These are phyloP conservation scores for Aspergillus piperis DNA, from an alignment of 2,329 filamentous ascomycete species.

Conservation along the genomic window DNA sequence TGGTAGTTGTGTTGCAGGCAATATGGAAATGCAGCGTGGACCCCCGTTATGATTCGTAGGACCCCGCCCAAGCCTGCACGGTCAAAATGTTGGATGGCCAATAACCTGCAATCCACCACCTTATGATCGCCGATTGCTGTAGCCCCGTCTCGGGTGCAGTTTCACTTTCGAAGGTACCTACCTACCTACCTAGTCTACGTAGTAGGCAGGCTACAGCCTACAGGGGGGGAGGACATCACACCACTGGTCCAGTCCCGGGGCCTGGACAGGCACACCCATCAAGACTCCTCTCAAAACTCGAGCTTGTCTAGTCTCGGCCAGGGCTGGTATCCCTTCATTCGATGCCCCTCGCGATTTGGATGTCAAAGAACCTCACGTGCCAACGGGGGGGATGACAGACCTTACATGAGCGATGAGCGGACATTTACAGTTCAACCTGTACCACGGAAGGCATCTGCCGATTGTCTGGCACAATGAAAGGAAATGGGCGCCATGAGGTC, in stretches of 20 bases:
- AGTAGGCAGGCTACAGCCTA: not conserved
- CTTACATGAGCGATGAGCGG: not conserved
- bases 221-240: not conserved
- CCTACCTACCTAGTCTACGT: too few species aligned
- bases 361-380: not conserved
- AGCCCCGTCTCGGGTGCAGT: not conserved
- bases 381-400: not conserved
- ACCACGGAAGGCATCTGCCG: not conserved
- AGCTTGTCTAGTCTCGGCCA: not conserved
- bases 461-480: slow-evolving; percentile 4
- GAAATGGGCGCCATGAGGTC: slow-evolving; percentile 1
- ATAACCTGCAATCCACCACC: not conserved
- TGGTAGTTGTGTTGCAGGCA: not conserved
- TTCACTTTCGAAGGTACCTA: not conserved
- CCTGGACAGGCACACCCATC: not conserved
- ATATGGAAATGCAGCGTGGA: not conserved
- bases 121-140: not conserved
- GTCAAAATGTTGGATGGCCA: not conserved
- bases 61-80: not conserved
- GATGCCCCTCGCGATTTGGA: not conserved
- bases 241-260: not conserved
- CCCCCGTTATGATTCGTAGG: not conserved
- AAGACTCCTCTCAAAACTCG: not conserved
- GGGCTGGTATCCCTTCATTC: not conserved
- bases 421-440: not conserved